Base-by-base conservation (phyloP, 345 rosid genomes). In the Rubroshorea leprosula region DNA sequence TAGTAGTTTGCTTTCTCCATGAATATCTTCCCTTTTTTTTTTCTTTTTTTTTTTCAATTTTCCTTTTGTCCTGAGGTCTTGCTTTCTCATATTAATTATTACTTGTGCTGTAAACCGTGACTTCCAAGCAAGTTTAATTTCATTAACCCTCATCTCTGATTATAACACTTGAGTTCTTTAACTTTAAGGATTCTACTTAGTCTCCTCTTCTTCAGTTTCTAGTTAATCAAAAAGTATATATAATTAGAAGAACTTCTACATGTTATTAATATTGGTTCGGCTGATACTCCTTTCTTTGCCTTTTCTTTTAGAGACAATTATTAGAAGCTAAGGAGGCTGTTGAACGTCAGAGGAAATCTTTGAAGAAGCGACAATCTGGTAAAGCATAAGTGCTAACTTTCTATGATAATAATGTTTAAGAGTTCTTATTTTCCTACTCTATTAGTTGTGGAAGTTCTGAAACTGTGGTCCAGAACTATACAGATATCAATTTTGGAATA, bases 361-460 rank as follows among this genome's bases (percentile, higher is more conserved):
- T 93, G 58, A 93, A 93, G 87, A 93, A 93, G 70, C 85, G 94
- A 57, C 96, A 82, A 76, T 72, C 83, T 72, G 92, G 96, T 82
- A 79, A 76, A 70, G 48, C 16, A 17, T 60, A 22, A 50, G 18
- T 35, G 7, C 41, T 1, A 13, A 35, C 12, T 29, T 46, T 59
- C 26, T 48, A 14, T 5, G 19, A 22, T 58, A n/a, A 39, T 60
- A 14, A 44, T 21, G 17, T 47, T 54, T 43, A 14, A 38, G n/a
- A 31, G 17, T 56, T 22, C 44, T 46, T 44, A 20, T 16, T 26
- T 39, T 46, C 41, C 48, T 60, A n/a, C 41, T 35, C 12, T 61
- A 49, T 51, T 52, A 46, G 7, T 52, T 31, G 39, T 53, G 21
- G 26, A 57, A 64, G 45, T 43, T 58, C 31, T 58, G 26, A n/a